Evolutionary conservation across 2,329 filamentous ascomycete genomes (phyloP).

Genomic region (Ophiosphaerella herpotricha): DNA sequence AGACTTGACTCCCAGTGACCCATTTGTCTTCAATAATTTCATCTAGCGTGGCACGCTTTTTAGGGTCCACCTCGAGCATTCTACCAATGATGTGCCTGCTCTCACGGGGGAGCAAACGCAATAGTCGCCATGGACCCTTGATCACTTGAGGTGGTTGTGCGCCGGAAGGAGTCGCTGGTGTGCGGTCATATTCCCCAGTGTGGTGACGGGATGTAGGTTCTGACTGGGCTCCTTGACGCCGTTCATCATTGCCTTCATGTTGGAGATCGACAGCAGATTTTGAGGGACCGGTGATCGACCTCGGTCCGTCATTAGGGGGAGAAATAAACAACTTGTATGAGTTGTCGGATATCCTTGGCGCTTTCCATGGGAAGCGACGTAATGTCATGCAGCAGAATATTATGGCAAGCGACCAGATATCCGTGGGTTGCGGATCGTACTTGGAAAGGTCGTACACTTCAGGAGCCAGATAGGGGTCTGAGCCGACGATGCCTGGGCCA

Average conservation of each 20-base stretch:
- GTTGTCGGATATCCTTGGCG: constrained; percentile 87
- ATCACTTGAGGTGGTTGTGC: constrained; percentile 62
- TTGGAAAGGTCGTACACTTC: constrained; percentile 94
- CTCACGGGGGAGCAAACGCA: constrained; percentile 85
- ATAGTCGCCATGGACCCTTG: constrained; percentile 87
- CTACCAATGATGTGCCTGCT: constrained; percentile 85
- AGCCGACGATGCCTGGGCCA: constrained; percentile 71
- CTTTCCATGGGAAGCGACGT: constrained; percentile 94
- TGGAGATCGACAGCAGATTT: constrained; percentile 43
- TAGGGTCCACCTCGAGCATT: constrained; percentile 90
- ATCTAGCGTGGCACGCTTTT: constrained; percentile 78
- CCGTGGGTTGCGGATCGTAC: constrained; percentile 91
- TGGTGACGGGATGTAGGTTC: constrained; percentile 50
- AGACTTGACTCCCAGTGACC: constrained; percentile 85
- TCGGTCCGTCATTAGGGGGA: constrained; percentile 64
- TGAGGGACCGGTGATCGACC: constrained; percentile 36
- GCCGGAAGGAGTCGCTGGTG: constrained; percentile 22
- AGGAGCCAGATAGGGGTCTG: constrained; percentile 93
- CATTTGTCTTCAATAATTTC: constrained; percentile 89
- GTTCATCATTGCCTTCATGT: constrained; percentile 37
- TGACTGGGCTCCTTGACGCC: constrained; percentile 37
- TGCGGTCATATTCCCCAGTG: constrained; percentile 28
- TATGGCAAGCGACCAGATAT: constrained; percentile 98
- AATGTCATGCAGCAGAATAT: constrained; percentile 99
- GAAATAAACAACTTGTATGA: constrained; percentile 93